Base-by-base conservation (phyloP, 306 rosid species). In the Cicer yamashitae region DNA sequence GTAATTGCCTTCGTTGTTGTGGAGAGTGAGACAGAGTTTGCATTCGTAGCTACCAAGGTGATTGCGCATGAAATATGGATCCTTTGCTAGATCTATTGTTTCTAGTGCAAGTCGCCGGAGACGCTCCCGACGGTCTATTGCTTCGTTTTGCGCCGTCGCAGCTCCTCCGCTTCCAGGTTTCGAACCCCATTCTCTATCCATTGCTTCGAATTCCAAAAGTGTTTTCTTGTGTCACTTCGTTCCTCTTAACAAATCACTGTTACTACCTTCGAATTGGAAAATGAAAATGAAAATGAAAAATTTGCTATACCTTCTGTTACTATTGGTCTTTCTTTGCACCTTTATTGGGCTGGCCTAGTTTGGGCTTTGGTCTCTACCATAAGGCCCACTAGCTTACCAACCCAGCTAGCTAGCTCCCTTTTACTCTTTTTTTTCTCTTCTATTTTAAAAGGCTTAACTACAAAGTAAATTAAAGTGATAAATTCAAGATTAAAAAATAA, bases 171-270 rank as follows among this genome's bases (percentile, higher is more conserved):
- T 94, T 9, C 99, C 99, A 1, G 99, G 99, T 85, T 94, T 94
- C n/a, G 97, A 92, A 46, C 99, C 99, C 97, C 99, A 94, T 10
- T 92, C 99, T n/a, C 99, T 87, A 80, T 94, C 99, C 99, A 94
- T 93, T 7, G 6, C 39, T 67, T 25, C 54, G 37, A 40, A 7
- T 40, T 15, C 58, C 8, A 20, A 15, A 7, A 2, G 8, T 5
- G 7, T 3, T 14, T 10, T 3, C 30, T 10, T 2, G 3, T 45
- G n/a, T 45, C 50, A 5, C 25, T 52, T 64, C n/a, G 51, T 58
- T 58, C 15, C 15, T 25, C 39, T 58, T 22, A 18, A 0, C 37
- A 30, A 30, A 30, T 30, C 37, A 30, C 0, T 30, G 37, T 4
- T 4, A 30, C 37, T 30, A 4, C 37, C 37, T 30, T 30, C 37